A percentile compares a stretch with the other conserved stretches of the same genome.
Conservation (phyloP, 2,329 filamentous ascomycete species). For the Venturia pyrina region DNA sequence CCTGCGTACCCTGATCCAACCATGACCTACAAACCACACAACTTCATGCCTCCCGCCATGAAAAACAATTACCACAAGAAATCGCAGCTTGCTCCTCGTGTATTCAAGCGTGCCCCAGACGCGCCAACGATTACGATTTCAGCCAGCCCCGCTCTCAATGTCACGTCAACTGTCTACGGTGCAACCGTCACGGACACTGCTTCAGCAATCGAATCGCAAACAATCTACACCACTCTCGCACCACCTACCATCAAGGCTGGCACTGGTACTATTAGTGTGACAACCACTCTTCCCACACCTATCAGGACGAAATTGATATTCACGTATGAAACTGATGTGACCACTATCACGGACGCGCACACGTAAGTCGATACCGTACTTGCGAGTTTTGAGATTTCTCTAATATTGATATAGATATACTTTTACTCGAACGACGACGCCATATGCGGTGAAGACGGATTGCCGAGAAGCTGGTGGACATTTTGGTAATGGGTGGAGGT, state of each 20-base stretch:
- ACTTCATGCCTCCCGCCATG: background rate
- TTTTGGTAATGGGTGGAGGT: background rate
- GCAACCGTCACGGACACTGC: background rate
- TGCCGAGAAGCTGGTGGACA: background rate
- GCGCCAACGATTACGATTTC: background rate
- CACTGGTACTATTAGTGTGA: background rate
- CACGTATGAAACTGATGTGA: background rate
- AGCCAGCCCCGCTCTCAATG: background rate
- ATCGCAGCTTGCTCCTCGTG: background rate
- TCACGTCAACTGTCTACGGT: background rate
- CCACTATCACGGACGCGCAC: background rate
- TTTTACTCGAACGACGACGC: background rate
- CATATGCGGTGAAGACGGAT: background rate
- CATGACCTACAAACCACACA: background rate
- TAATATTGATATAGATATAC: background rate
- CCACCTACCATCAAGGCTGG: background rate
- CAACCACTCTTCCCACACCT: background rate
- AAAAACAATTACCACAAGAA: background rate
- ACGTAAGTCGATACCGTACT: background rate
- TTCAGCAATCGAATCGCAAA: background rate
- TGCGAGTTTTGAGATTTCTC: background rate
- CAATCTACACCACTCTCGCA: background rate
- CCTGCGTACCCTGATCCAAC: conserved; percentile 17
- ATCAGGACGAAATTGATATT: background rate
- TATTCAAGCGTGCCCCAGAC: background rate